Evolutionary conservation across 2,329 filamentous ascomycete species (phyloP), one percentile per base, ranked within the genome.

Genomic region (Xylariaceae sp.): DNA sequence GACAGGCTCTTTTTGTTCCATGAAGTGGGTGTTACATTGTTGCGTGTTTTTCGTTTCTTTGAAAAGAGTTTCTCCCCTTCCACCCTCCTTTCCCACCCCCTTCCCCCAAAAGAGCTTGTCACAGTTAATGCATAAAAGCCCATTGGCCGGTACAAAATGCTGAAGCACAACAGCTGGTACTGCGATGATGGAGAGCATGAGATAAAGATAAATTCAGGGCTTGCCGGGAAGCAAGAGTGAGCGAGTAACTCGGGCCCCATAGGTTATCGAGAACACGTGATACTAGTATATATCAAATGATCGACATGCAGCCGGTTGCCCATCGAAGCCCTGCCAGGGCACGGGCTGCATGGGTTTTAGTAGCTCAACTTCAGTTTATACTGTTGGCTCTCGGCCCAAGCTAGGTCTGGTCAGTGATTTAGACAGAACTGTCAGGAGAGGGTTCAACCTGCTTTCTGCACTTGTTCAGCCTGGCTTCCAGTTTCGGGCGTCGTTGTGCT

Each of bases 401-500:
- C 71, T 73, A 61, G 64, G 45, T 50, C 51, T 62, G 48, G 67
- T 73, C 71, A 73, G 71, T 70, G 58, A 60, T 57, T 61, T 61
- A 59, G 60, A 60, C 65, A 55, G 51, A 62, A 59, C 57, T 74
- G 73, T 70, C 73, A 70, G 78, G 83, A 77, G 64, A 77, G 74
- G 70, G 72, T 76, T 66, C 75, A 76, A 75, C 79, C 74, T 77
- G 79, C 77, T 76, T 77, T 81, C 71, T 75, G 72, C 65, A 83
- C 70, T 51, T 78, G 74, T 77, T 90, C 86, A 51, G 81, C 81
- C 69, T 82, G 77, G 66, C 84, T 82, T 59, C 80, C 80, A 59
- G 82, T 83, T 55, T 87, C 75, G 55, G 82, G 73, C 63, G 79
- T 83, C 9, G 82, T 79, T 53, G 87, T 88, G 50, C 82, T 81